These are phyloP conservation scores for Floccularia luteovirens DNA, from an alignment of 768 basidiomycete genomes.

Conservation along the genomic window DNA sequence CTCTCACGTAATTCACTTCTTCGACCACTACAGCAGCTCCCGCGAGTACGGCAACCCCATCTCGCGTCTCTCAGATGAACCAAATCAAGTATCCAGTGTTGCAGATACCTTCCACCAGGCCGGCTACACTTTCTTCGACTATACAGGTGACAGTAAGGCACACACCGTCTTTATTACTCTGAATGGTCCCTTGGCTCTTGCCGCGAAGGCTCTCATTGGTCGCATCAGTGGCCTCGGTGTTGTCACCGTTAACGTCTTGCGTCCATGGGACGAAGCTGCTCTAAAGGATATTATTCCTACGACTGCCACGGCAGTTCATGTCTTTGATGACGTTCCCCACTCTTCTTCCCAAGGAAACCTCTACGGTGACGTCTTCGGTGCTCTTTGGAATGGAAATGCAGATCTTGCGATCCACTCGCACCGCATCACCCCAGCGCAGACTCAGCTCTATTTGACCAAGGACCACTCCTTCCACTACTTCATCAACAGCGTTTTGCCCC, in stretches of 20 bases:
- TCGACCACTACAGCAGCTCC: constrained; percentile 77
- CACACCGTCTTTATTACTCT: constrained; percentile 60
- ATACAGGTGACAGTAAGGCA: constrained; percentile 58
- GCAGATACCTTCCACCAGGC: constrained; percentile 42
- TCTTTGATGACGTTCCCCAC: constrained; percentile 73
- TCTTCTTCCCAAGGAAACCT: constrained; percentile 54
- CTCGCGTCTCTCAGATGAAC: constrained; percentile 24
- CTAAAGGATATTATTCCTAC: constrained; percentile 54
- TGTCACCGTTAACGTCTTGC: constrained; percentile 69
- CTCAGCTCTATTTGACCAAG: constrained; percentile 39
- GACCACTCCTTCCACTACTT: constrained; percentile 37
- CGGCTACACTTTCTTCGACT: constrained; percentile 75
- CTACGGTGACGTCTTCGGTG: constrained; percentile 65
- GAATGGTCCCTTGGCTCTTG: constrained; percentile 72
- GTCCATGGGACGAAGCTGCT: constrained; percentile 73
- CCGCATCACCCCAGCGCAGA: constrained; percentile 49
- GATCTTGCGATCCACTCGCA: constrained; percentile 41
- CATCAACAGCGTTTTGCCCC: constrained; percentile 21
- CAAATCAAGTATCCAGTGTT: constrained; percentile 22
- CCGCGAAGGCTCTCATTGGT: constrained; percentile 43
- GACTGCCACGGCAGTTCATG: constrained; percentile 52
- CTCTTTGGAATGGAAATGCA: constrained; percentile 34
- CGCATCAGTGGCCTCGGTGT: constrained; percentile 48
- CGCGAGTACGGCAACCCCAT: constrained; percentile 67
- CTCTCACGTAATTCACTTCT: constrained; percentile 79